A percentile compares a stretch with the other conserved stretches of the same genome.
phyloP scores from a whole-genome alignment of 768 basidiomycete species.

The Tricholoma sp. region DNA sequence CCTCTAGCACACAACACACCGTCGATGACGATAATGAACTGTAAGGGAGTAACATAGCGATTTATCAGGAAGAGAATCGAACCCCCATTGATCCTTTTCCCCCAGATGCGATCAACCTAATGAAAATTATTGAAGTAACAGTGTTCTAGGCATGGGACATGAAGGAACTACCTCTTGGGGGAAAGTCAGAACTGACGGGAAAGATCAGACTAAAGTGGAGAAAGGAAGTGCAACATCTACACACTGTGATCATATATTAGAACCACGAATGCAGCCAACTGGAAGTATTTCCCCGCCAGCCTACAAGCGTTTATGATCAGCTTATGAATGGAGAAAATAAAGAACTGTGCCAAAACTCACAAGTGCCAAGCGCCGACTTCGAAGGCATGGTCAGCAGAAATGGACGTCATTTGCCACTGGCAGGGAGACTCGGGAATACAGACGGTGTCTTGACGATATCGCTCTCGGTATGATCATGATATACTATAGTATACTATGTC shows the following conservation, averaged over 20 bases:
- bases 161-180: constrained; percentile 6
- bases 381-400: background rate
- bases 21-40: constrained; percentile 21
- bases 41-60: constrained; percentile 23
- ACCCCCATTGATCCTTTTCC: constrained; percentile 17
- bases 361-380: background rate
- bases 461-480: no score
- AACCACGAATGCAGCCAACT: constrained; percentile 10
- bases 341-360: background rate
- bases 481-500: no score
- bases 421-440: no score
- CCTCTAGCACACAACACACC: constrained; percentile 10
- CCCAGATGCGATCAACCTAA: constrained; percentile 27
- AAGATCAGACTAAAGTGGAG: background rate
- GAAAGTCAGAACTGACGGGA: constrained; percentile 3
- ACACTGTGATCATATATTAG: constrained; percentile 15
- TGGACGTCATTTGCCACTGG: no score
- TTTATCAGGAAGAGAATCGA: constrained; percentile 26
- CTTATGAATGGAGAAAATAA: background rate
- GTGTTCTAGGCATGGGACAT: background rate
- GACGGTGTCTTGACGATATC: no score
- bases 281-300: constrained; percentile 9
- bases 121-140: background rate
- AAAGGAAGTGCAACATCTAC: background rate
- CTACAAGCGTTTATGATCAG: background rate